phyloP scores from a whole-genome alignment of 148 eudicot species.

The Silene conica region DNA sequence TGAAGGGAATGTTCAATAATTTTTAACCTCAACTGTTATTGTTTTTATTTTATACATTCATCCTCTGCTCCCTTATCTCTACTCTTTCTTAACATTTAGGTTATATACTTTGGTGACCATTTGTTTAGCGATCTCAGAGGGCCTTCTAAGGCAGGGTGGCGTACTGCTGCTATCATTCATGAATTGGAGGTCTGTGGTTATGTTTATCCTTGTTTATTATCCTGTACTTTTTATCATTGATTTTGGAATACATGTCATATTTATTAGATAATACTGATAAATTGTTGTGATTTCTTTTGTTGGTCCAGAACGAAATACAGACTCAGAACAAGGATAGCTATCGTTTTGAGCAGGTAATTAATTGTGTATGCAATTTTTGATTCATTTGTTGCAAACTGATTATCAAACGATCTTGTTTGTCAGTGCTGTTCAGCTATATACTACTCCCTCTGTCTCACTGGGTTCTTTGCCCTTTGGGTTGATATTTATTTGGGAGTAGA shows the following conservation, averaged over 20 bases:
- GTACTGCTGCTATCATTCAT: constrained; percentile 91
- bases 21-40: background rate
- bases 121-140: constrained; percentile 95
- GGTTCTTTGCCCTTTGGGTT: too few species aligned
- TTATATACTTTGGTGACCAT: constrained; percentile 98
- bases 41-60: constrained; percentile 4
- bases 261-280: background rate
- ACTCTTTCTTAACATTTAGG: constrained; percentile 37
- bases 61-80: constrained; percentile 8
- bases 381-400: constrained; percentile 9
- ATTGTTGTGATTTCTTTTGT: constrained; percentile 10
- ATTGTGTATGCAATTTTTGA: constrained; percentile 1
- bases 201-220: background rate
- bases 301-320: constrained; percentile 81
- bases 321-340: constrained; percentile 78
- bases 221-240: background rate
- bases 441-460: too few species aligned
- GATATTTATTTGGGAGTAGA: too few species aligned
- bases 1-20: background rate
- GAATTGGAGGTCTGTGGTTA: constrained; percentile 71
- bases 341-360: constrained; percentile 92
- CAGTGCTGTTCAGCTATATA: background rate
- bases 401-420: background rate
- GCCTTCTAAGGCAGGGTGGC: constrained; percentile 97
- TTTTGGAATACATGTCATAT: background rate